Evolutionary conservation across 1,284 basidiomycete genomes (phyloP), one percentile per base, ranked within the genome.

Genomic region (Schizophyllum commune): DNA sequence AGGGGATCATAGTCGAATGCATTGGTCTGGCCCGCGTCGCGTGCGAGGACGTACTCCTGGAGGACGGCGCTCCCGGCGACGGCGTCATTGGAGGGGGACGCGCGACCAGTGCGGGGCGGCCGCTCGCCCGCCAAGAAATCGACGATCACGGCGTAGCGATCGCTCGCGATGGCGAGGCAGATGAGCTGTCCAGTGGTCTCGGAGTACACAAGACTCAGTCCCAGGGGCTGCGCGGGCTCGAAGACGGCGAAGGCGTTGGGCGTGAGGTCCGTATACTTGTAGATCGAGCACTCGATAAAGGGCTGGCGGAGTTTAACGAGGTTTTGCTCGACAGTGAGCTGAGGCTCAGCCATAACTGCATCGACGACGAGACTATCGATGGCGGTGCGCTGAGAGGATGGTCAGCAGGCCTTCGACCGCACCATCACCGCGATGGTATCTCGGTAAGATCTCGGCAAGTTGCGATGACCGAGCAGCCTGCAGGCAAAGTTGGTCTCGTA

Each of bases 1-100:
- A 82, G 66, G 0, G 72, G 72, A 0, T 64, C 74, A 52, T 80
- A 66, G 64, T 80, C 74, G 63, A 83, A 82, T 0, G 75, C 78
- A 60, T 70, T 70, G 56, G 74, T 65, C 21, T 69, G 65, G 27
- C 71, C 71, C n/a, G 62, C 65, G 17, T 65, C 53, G 34, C 71
- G 73, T 55, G 71, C 74, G 47, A 79, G 68, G 15, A 75, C 61
- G 15, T 63, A 55, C 0, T 70, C 65, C 32, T 70, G 61, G 6
- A 72, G 63, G 8, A 67, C 57, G 52, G 66, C 58, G 21, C 68
- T 66, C 1, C 65, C 67, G 7, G 62, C 61, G 39, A 47, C 17
- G 5, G 58, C 52, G 33, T 67, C 68, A n/a, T 63, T 57, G 19
- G 52, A 55, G 32, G 61, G 22, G 8, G 62, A 34, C 19, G 17